Conservation (phyloP, 768 basidiomycete species). For the Boletus sp. region DNA sequence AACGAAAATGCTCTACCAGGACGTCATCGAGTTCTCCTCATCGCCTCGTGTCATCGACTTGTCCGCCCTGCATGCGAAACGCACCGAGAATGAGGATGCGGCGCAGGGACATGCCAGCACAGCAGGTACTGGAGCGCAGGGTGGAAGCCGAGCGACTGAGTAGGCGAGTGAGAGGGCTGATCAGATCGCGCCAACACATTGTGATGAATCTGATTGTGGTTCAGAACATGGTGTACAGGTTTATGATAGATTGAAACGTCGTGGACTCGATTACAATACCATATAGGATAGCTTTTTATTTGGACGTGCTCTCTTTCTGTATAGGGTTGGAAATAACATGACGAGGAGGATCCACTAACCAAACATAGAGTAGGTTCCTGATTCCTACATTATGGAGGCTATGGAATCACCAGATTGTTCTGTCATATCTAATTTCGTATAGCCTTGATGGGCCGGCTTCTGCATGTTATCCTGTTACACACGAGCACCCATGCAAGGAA, state of each 20-base stretch:
- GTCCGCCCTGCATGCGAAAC: conserved; percentile 51
- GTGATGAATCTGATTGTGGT: not conserved
- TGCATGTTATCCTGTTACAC: too few species aligned
- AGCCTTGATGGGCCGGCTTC: too few species aligned
- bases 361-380: too few species aligned
- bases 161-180: conserved; percentile 62
- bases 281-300: not conserved
- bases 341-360: too few species aligned
- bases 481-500: too few species aligned
- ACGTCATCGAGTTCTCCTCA: conserved; percentile 82
- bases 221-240: not conserved
- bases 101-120: conserved; percentile 73
- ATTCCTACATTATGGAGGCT: too few species aligned
- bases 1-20: conserved; percentile 80
- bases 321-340: too few species aligned
- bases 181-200: conserved; percentile 55
- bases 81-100: conserved; percentile 60
- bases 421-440: too few species aligned
- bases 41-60: conserved; percentile 41
- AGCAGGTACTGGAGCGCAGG: conserved; percentile 76
- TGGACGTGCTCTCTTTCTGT: too few species aligned
- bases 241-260: not conserved
- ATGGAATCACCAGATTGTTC: too few species aligned
- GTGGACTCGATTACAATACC: not conserved
- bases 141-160: conserved; percentile 71